Percentiles rank a stretch among this genome's conserved stretches.
Conservation (phyloP, 768 basidiomycete genomes). For the Gymnopilus dilepis region DNA sequence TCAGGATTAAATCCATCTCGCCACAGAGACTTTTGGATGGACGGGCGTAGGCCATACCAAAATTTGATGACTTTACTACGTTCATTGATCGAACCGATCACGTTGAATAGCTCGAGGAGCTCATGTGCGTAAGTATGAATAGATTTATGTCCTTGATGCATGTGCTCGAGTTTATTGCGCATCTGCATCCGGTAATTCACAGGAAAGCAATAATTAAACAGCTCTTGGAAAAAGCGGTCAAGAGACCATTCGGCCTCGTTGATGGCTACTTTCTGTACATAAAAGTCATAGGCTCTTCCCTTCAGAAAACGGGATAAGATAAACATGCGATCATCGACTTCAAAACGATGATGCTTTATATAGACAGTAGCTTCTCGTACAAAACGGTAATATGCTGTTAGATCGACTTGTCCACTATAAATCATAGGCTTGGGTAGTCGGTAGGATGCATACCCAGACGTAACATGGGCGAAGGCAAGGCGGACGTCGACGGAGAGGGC, state of each 20-base stretch:
- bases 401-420: constrained; percentile 26
- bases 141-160: constrained; percentile 29
- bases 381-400: constrained; percentile 22
- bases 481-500: too few relatives aligned
- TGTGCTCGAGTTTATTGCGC: constrained; percentile 26
- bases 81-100: constrained; percentile 36
- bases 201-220: constrained; percentile 47
- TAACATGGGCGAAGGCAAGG: too few relatives aligned
- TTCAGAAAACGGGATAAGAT: constrained; percentile 13
- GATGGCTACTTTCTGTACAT: constrained; percentile 26
- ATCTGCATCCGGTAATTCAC: constrained; percentile 24
- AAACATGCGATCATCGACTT: constrained; percentile 7
- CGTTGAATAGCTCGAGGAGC: constrained; percentile 38
- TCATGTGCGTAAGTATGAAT: constrained; percentile 27
- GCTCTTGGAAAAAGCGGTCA: constrained; percentile 32
- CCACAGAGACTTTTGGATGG: constrained; percentile 35
- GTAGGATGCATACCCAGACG: not conserved
- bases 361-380: constrained; percentile 22
- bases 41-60: constrained; percentile 35
- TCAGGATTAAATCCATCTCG: constrained; percentile 33
- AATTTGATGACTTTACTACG: constrained; percentile 36
- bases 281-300: constrained; percentile 19
- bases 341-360: constrained; percentile 23
- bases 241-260: constrained; percentile 34
- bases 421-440: constrained; percentile 20